Percentiles rank a stretch among this genome's conserved stretches.
Conservation (phyloP, 164 flowering plant species). For the Buxus sempervirens region DNA sequence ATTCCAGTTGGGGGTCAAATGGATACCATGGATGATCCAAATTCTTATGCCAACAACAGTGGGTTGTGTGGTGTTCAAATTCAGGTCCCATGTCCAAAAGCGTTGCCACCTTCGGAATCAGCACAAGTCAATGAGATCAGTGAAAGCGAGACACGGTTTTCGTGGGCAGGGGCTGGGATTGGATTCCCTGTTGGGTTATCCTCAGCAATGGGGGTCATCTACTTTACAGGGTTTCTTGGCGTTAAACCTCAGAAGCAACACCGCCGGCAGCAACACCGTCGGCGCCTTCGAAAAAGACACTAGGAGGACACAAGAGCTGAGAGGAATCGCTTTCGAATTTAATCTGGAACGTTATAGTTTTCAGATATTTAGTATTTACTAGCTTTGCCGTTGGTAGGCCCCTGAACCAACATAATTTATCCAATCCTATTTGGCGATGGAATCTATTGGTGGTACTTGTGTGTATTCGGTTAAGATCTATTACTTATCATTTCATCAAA, state of each 20-base stretch:
- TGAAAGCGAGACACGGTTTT: constrained; percentile 21
- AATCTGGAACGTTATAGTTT: no score
- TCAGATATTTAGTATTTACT: no score
- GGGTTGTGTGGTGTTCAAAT: constrained; percentile 51
- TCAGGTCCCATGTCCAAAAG: constrained; percentile 26
- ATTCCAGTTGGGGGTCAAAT: constrained; percentile 40
- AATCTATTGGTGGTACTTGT: no score
- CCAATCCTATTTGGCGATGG: no score
- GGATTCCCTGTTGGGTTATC: constrained; percentile 35
- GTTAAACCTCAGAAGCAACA: neutral
- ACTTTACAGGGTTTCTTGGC: constrained; percentile 11
- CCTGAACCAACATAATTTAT: no score
- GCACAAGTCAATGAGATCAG: constrained; percentile 8
- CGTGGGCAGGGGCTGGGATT: constrained; percentile 33
- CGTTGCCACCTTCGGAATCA: neutral
- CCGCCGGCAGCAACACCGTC: neutral
- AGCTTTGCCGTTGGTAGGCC: no score
- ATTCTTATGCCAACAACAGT: constrained; percentile 41
- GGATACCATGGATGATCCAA: constrained; percentile 35
- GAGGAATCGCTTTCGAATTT: no score
- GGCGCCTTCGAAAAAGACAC: neutral
- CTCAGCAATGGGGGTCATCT: constrained; percentile 8
- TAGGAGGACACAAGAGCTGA: no score
- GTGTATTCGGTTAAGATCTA: no score
- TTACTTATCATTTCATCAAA: no score